Base-by-base conservation (phyloP, 2,329 filamentous ascomycete genomes). In the Emmonsiellopsis sp. region DNA sequence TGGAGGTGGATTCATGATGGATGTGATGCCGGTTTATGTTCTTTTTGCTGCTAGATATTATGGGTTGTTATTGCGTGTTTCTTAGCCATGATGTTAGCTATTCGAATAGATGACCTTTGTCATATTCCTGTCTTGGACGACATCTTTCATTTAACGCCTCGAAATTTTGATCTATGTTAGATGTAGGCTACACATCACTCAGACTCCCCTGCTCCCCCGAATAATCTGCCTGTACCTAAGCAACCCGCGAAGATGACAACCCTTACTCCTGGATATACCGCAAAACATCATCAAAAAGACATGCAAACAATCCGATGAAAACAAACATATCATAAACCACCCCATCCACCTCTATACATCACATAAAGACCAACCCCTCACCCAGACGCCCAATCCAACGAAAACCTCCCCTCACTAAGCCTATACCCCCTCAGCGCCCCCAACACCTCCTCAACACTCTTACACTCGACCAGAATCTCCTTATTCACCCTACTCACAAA, bases 391-490 rank as follows among this genome's bases (percentile, higher is more conserved):
- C 93, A 98, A 55, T 89, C 77, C 69, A 97, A 72, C 62, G 91
- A 84, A 67, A 88, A 88, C 50, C 88, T 80, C 8, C 85, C 86
- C 59, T 84, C 77, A 0, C 87, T 86, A 45, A 85, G 80, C 71
- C 82, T 81, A 73, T 98, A 98, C 37, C 86, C 77, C 56, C 74
- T 78, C 68, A 98, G 73, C 44, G 78, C 79, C 57, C 75, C 71
- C 58, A 95, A 77, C 11, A 91, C 89, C 52, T 87, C 85, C 44
- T 87, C 83, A 1, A 86, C 80, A 48, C 78, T 82, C 61, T 77
- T 78, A 5, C 88, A 89, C 65, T 92, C 87, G 1, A 86, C 83
- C 61, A 97, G 72, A 58, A 98, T 97, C 9, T 79, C 75, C 48
- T 79, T 81, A 70, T 91, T 92, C 17, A 75, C 80, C 36, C 75